These are phyloP conservation scores for Schizopora paradoxa DNA, from an alignment of 1,284 basidiomycete genomes.

Conservation along the genomic window DNA sequence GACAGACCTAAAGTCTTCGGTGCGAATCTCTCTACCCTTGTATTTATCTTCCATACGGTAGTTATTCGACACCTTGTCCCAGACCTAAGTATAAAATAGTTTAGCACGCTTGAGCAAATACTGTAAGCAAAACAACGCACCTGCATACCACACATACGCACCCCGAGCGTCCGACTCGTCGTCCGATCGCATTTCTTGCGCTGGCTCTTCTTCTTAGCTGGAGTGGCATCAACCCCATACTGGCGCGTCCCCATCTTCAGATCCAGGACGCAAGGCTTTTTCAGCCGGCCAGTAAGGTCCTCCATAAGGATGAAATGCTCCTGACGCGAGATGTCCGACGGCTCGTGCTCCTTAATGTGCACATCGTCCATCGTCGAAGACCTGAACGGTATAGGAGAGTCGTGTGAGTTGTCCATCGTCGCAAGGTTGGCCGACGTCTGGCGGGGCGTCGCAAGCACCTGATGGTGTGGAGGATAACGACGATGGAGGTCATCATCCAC, in stretches of 20 bases:
- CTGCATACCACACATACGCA: slow-evolving; percentile 98
- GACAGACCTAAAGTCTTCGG: slow-evolving; percentile 80
- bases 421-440: no score
- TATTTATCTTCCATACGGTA: slow-evolving; percentile 98
- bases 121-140: slow-evolving; percentile 43
- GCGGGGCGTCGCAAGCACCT: not conserved
- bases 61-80: slow-evolving; percentile 76
- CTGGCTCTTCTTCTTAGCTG: slow-evolving; percentile 94
- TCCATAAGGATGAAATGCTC: slow-evolving; percentile 99
- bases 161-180: slow-evolving; percentile 86
- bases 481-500: slow-evolving; percentile 16
- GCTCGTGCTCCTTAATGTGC: no score
- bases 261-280: slow-evolving; percentile 93
- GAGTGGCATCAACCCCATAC: slow-evolving; percentile 93
- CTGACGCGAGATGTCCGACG: slow-evolving; percentile 68
- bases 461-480: not conserved
- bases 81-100: slow-evolving; percentile 55
- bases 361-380: no score
- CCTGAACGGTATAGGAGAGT: no score
- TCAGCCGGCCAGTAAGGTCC: slow-evolving; percentile 93
- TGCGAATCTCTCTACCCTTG: slow-evolving; percentile 83
- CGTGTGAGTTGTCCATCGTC: no score
- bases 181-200: slow-evolving; percentile 97
- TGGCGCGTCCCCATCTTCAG: slow-evolving; percentile 99
- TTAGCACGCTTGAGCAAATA: not conserved